A percentile compares a stretch with the other conserved stretches of the same genome.
phyloP scores from a whole-genome alignment of 495 filamentous ascomycete species.

The Aspergillus diversus region DNA sequence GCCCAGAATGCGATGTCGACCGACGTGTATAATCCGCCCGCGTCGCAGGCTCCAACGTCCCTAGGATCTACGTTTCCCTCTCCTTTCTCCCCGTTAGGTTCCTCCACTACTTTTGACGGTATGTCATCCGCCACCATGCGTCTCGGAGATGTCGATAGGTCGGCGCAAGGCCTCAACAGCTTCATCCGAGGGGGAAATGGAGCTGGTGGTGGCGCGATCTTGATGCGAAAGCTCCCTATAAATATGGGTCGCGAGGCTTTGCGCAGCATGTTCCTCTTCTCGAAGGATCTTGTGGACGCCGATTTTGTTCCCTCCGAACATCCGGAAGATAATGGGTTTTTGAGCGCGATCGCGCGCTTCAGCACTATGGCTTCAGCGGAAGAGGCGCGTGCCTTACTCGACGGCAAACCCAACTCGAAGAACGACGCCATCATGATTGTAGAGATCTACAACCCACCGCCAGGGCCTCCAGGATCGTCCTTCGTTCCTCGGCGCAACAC shows the following conservation, averaged over 20 bases:
- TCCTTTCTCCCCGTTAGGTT: slow-evolving; percentile 50
- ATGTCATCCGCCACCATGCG: slow-evolving; percentile 50
- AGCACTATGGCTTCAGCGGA: slow-evolving; percentile 69
- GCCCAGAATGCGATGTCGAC: slow-evolving; percentile 58
- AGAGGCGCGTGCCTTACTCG: slow-evolving; percentile 73
- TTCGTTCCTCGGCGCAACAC: slow-evolving; percentile 59
- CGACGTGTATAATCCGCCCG: slow-evolving; percentile 50
- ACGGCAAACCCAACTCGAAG: slow-evolving; percentile 77
- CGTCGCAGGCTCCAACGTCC: slow-evolving; percentile 46
- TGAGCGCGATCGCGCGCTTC: slow-evolving; percentile 78
- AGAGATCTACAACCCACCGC: slow-evolving; percentile 61
- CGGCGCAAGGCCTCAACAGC: slow-evolving; percentile 53
- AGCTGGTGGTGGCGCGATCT: slow-evolving; percentile 53
- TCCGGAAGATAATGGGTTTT: slow-evolving; percentile 71
- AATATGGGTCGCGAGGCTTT: slow-evolving; percentile 74
- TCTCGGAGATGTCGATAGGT: slow-evolving; percentile 49
- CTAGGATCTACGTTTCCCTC: slow-evolving; percentile 44
- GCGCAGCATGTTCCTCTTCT: slow-evolving; percentile 82
- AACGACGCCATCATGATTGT: slow-evolving; percentile 81
- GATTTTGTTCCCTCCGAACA: slow-evolving; percentile 69
- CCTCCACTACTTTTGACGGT: slow-evolving; percentile 48
- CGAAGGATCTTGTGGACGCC: slow-evolving; percentile 76
- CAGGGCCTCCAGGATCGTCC: slow-evolving; percentile 47
- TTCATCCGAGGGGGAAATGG: slow-evolving; percentile 39
- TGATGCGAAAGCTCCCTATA: slow-evolving; percentile 76